These are phyloP conservation scores for Obelidium mucronatum DNA, from an alignment of 192 early-diverging fungal species.

Conservation along the genomic window DNA sequence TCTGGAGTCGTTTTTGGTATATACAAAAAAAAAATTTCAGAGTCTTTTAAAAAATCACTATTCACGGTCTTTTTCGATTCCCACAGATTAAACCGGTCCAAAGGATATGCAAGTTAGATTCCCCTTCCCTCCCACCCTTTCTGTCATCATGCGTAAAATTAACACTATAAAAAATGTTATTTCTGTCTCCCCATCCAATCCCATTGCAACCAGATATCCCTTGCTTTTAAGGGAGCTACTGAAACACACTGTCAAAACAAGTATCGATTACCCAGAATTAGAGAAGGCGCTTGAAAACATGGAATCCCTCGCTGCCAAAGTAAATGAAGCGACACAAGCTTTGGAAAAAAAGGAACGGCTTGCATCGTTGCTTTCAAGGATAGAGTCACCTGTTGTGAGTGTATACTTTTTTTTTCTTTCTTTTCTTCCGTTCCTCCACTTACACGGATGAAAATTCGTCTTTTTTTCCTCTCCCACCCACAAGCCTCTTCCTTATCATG, in stretches of 20 bases:
- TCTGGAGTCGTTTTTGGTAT: slow-evolving; percentile 66
- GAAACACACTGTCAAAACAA: slow-evolving; percentile 58
- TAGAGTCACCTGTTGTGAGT: slow-evolving; percentile 50
- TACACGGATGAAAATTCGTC: not conserved
- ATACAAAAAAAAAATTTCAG: too few relatives aligned
- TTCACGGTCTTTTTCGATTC: slow-evolving; percentile 33
- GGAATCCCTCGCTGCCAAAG: slow-evolving; percentile 58
- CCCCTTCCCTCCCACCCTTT: too few relatives aligned
- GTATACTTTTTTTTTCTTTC: slow-evolving; percentile 7
- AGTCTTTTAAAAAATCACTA: too few relatives aligned
- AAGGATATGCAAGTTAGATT: slow-evolving; percentile 64
- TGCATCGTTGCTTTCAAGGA: slow-evolving; percentile 44
- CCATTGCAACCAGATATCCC: slow-evolving; percentile 44
- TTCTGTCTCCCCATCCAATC: too few relatives aligned
- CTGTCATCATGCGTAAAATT: too few relatives aligned
- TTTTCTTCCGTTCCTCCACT: not conserved
- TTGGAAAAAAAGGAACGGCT: slow-evolving; percentile 57
- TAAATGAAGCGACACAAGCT: slow-evolving; percentile 62
- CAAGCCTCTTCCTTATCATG: slow-evolving; percentile 51
- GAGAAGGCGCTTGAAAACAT: slow-evolving; percentile 57
- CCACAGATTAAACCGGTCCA: slow-evolving; percentile 65
- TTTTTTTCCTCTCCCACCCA: too few relatives aligned
- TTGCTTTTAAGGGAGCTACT: slow-evolving; percentile 55
- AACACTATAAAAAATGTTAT: not conserved
- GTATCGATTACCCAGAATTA: slow-evolving; percentile 52